Evolutionary conservation across 2,329 filamentous ascomycete genomes (phyloP).

Genomic region (Scorias spongiosa): DNA sequence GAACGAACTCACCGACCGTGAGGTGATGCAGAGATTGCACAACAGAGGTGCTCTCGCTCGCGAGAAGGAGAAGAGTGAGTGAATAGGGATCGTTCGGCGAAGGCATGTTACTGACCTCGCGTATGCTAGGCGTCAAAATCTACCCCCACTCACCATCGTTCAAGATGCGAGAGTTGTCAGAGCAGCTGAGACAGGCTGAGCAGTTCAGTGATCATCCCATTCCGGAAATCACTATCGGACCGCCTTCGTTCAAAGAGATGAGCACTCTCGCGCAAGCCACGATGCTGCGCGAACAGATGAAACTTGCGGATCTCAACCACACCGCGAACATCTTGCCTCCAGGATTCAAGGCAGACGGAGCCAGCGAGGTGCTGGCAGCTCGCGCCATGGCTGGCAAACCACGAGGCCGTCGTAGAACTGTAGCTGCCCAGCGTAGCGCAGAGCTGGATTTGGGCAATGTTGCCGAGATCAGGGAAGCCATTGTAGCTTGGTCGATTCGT

Average conservation of each 20-base stretch:
- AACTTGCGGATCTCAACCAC: neutral
- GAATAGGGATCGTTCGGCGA: too few relatives aligned
- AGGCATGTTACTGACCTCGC: too few relatives aligned
- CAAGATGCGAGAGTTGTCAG: conserved; percentile 25
- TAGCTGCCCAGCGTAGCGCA: neutral
- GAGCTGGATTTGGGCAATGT: conserved; percentile 14
- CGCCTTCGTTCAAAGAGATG: conserved; percentile 13
- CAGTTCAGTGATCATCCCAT: conserved; percentile 7
- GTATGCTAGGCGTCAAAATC: neutral
- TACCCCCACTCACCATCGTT: conserved; percentile 20
- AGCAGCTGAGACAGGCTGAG: conserved; percentile 23
- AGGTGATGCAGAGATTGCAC: too few relatives aligned
- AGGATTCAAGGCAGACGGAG: neutral
- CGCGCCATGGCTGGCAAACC: neutral
- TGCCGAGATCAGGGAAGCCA: conserved; percentile 21
- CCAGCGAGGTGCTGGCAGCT: neutral
- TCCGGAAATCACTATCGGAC: conserved; percentile 20
- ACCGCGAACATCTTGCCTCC: neutral
- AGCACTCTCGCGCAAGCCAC: conserved; percentile 12
- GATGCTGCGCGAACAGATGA: conserved; percentile 9
- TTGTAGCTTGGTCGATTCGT: conserved; percentile 19
- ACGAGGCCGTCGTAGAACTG: neutral
- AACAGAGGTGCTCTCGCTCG: too few relatives aligned
- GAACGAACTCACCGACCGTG: neutral
- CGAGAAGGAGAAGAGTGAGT: too few relatives aligned